Evolutionary conservation across 805 yeast species (phyloP), one percentile per base, ranked within the genome.

Genomic region (Priceomyces castillae): DNA sequence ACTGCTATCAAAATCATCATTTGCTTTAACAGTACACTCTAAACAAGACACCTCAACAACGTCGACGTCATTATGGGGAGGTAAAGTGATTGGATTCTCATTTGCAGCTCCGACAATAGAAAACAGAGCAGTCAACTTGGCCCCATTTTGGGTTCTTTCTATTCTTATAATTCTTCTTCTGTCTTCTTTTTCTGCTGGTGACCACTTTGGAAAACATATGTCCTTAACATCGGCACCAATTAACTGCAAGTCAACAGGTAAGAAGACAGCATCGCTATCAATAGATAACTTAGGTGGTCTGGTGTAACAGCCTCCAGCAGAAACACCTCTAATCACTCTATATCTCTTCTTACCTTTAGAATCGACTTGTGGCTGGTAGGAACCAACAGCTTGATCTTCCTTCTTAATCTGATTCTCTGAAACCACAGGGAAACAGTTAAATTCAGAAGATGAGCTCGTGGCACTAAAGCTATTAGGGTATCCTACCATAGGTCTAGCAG

Each of bases 1-100:
- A 28, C 58, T 51, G 51, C 34, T 53, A 59, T 59, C 62, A 25
- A 58, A 47, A 16, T 67, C 69, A 19, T 68, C 68, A 39, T 56
- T 58, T 1, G 51, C 42, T 19, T 56, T 46, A 14, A 51, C 58
- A 25, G 53, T 54, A 47, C 82, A 77, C 51, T 76, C 76, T 36
- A 81, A 62, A 52, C 86, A 81, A 26, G 82, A 76, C 11, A 81
- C 81, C 52, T 81, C 86, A 20, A 78, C 74, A 19, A 75, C 74
- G 41, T 74, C 79, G 40, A 67, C 75, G 25, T 72, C 77, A 2
- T 68, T 67, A 0, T 72, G 64, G 1, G 68, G 59, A 0, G 74
- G 68, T 23, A 56, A 49, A 2, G 68, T 53, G 3, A 55, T 60
- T 16, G 78, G 78, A 45, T 78, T 60, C 44, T 74, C 77, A 33